Evolutionary conservation across 208 protist genomes (phyloP), one percentile per base, ranked within the genome.

Genomic region (Zelonia costaricensis): DNA sequence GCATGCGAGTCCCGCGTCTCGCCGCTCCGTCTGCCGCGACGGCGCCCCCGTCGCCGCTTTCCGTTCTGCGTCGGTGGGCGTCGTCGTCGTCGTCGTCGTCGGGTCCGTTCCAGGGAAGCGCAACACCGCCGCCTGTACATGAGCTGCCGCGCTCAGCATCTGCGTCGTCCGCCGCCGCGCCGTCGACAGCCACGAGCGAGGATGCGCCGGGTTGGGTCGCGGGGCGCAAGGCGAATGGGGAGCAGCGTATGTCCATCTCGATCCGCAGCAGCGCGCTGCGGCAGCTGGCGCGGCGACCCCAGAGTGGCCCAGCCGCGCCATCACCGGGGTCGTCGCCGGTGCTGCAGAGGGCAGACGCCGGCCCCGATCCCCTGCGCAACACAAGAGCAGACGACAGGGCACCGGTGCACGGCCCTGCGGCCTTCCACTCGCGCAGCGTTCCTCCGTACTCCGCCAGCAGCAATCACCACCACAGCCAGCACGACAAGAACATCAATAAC

Each of bases 231-330:
- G 38, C 54, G 33, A 73, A 61, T 31, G 61, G 58, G 0, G 65
- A 61, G 52, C 64, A 57, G 52, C 56, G 66, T 15, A 91, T 91
- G 84, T 88, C 84, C 10, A 78, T 91, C 23, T 84, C 81, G 0
- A 91, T 91, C 43, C 80, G 84, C 28, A 84, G 81, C 30, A 45
- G 43, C 0, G 40, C 66, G 10, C 62, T 61, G 40, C 74, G 78
- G 2, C 66, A 49, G 23, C 60, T 54, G 12, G 64, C 57, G 16
- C 70, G 67, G 1, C 66, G 58, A 15, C 39, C n/a, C n/a, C n/a
- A n/a, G n/a, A n/a, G n/a, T n/a, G n/a, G n/a, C n/a, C n/a, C n/a
- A n/a, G n/a, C n/a, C n/a, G n/a, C n/a, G n/a, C n/a, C n/a, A n/a
- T n/a, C n/a, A n/a, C n/a, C n/a, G n/a, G n/a, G n/a, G n/a, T n/a